Evolutionary conservation across 345 rosid species (phyloP), one percentile per base, ranked within the genome.

Genomic region (Atalantia buxifolia): DNA sequence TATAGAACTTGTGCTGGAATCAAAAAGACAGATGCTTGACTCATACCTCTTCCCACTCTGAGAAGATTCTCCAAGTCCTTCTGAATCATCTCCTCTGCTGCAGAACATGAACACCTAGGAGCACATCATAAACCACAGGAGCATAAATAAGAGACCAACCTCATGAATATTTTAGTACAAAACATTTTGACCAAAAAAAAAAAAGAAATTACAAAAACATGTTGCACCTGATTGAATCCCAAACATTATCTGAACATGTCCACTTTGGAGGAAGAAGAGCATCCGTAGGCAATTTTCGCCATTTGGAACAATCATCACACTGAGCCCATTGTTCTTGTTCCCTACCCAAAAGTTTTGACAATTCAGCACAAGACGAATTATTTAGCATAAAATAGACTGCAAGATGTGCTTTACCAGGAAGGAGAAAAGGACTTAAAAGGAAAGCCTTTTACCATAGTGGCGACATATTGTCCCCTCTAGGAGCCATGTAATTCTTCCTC

Each of bases 271-370:
- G 89, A 35, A 94, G 95, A 84, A 94, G 90, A 78, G 83, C 90
- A 70, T 89, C 91, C 33, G 80, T 31, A 2, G 95, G 94, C 83
- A 95, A 86, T 83, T 87, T 88, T 87, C 97, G 80, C 98, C 97
- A 94, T 85, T 92, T 94, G 50, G 80, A 87, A 87, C 98, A 94
- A 78, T 88, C 87, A 74, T 94, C 98, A 73, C 98, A 94, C 67
- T 88, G 90, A 53, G 89, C 95, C 97, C 98, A 95, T 85, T 90
- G 94, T 48, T 90, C 97, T 56, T 84, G 89, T 68, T 76, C 89
- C 82, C 98, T 95, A 88, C 16, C 69, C 21, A 63, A 36, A 36
- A 76, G 45, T 27, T 53, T 50, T 67, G 64, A 50, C 14, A 71
- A 76, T 76, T 77, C 64, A 79, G 69, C 61, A 28, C n/a, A 57